Base-by-base conservation (phyloP, 768 basidiomycete genomes). In the Lentinula boryana region DNA sequence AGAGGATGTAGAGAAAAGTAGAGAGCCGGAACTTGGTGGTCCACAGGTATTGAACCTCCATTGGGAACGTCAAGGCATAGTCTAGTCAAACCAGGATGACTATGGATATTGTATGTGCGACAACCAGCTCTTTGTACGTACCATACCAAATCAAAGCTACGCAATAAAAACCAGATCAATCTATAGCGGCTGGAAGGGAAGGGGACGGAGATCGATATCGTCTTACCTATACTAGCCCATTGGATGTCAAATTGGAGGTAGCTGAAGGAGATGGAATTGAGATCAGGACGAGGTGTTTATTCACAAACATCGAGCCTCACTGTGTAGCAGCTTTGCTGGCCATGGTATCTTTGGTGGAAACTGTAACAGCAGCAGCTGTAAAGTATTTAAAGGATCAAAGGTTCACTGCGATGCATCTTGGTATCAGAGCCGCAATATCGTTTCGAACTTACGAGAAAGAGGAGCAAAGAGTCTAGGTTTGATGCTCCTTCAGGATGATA, bases 1-100 rank as follows among this genome's bases (percentile, higher is more conserved):
- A 75, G 9, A 70, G 63, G 31, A 70, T 61, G 63, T 74, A 74
- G 27, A 74, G 68, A 71, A 74, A 51, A 0, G 71, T 74, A 7
- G 71, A 71, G 6, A 71, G 32, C 10, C 68, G 62, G 31, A 74
- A 64, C 51, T 62, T 66, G 10, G 65, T 50, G 15, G 51, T 46
- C 75, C 74, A 75, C 13, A 76, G 66, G 54, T 74, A 73, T 35
- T 68, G 58, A 38, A 76, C 65, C 54, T 75, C 73, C 55, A 63
- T 61, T 2, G 68, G 64, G 41, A 75, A 68, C 0, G 73, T 74
- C 23, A 75, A 61, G 32, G 65, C 63, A 49, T 71, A 75, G 56
- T 75, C 55, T 56, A 27, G 5, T 7, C 13, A 31, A 13, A 38
- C 36, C 9, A 32, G 4, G 18, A 8, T 13, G 5, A 44, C 0